These are phyloP conservation scores for Eryngium alpinum DNA, from an alignment of 140 eudicot species.

Conservation along the genomic window DNA sequence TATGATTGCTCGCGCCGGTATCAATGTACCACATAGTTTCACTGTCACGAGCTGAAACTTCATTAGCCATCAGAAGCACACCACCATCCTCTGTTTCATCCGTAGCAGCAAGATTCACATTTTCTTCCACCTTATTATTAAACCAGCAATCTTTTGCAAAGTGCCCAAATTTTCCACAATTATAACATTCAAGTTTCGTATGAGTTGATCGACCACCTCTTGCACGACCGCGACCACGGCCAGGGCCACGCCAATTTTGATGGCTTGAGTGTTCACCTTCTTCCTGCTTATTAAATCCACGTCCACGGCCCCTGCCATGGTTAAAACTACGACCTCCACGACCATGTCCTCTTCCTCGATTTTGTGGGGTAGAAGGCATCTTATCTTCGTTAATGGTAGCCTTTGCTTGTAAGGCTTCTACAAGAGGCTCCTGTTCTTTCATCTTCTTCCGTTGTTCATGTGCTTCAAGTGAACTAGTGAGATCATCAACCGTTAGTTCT, in stretches of 20 bases:
- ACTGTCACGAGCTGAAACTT: background rate
- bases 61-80: background rate
- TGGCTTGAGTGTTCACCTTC: background rate
- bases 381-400: background rate
- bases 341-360: background rate
- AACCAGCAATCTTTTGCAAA: background rate
- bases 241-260: background rate
- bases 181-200: background rate
- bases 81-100: background rate
- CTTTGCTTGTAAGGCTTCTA: background rate
- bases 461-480: background rate
- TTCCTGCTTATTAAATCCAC: background rate
- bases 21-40: background rate
- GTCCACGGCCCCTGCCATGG: background rate
- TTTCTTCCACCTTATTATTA: background rate
- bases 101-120: background rate
- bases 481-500: background rate
- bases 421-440: background rate
- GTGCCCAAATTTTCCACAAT: too few relatives aligned
- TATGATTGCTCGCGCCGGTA: background rate
- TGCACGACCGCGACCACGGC: background rate
- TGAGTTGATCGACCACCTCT: background rate
- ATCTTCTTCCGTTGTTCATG: background rate
- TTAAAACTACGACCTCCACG: background rate
- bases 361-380: background rate